Conservation (phyloP, 306 rosid species). For the Argentina anserina region DNA sequence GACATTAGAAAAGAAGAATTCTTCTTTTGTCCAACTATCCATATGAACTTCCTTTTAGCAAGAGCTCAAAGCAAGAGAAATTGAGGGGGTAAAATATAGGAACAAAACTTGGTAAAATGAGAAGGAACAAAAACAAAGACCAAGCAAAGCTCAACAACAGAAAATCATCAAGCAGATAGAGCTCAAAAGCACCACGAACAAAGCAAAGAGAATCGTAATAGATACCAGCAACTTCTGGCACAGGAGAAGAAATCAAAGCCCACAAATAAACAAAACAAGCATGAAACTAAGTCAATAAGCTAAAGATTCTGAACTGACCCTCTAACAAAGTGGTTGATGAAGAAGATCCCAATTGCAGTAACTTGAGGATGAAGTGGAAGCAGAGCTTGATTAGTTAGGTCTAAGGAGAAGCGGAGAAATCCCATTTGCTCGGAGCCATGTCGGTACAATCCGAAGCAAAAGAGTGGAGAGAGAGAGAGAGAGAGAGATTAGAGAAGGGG, state of each 20-base stretch:
- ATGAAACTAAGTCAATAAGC: conserved; percentile 3
- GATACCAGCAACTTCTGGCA: conserved; percentile 24
- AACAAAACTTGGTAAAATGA: conserved; percentile 27
- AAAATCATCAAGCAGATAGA: too few relatives aligned
- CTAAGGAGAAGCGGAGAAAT: conserved; percentile 28
- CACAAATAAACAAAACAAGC: neutral
- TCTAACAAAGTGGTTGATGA: conserved; percentile 14
- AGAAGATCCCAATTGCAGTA: conserved; percentile 21
- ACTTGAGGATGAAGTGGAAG: conserved; percentile 7
- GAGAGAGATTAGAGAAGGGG: conserved; percentile 14
- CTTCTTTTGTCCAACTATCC: neutral
- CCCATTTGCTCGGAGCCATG: conserved; percentile 68
- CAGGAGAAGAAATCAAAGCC: conserved; percentile 10
- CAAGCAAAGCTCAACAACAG: conserved; percentile 9
- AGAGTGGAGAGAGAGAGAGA: conserved; percentile 14
- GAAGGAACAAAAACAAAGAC: conserved; percentile 14
- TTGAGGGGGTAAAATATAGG: conserved; percentile 8
- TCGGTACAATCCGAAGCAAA: conserved; percentile 35
- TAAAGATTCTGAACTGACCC: conserved; percentile 23
- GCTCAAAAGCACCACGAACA: too few relatives aligned
- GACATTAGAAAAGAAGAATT: neutral
- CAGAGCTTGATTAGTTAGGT: conserved; percentile 20
- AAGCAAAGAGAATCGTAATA: neutral
- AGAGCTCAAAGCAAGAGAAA: conserved; percentile 16
- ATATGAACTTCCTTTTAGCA: conserved; percentile 21